These are phyloP conservation scores for Myxozyma geophila DNA, from an alignment of 805 yeast genomes.

Conservation along the genomic window DNA sequence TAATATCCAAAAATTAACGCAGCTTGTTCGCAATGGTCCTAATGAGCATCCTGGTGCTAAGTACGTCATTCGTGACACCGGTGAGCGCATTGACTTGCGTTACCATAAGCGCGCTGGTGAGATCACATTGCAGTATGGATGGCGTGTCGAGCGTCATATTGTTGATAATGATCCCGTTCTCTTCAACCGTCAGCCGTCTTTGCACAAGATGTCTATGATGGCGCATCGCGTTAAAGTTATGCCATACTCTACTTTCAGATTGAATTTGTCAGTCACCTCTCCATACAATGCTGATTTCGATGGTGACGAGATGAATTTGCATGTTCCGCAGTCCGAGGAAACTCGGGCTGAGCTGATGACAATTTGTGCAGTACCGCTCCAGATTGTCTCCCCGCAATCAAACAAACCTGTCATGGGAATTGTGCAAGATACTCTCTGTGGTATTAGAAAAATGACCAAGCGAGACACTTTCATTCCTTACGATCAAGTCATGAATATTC, in stretches of 20 bases:
- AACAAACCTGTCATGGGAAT: constrained; percentile 99
- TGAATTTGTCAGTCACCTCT: constrained; percentile 94
- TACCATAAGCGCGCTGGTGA: constrained; percentile 99
- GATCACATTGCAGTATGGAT: constrained; percentile 94
- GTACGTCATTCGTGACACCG: constrained; percentile 96
- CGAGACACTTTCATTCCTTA: constrained; percentile 87
- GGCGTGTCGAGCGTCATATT: constrained; percentile 98
- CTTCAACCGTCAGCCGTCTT: constrained; percentile 98
- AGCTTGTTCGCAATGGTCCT: constrained; percentile 95
- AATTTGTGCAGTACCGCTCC: constrained; percentile 95
- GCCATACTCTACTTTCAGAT: constrained; percentile 98
- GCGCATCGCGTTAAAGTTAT: constrained; percentile 97
- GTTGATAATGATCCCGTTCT: constrained; percentile 97
- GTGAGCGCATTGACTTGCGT: constrained; percentile 96
- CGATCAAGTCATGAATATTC: constrained; percentile 93
- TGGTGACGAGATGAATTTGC: constrained; percentile 99
- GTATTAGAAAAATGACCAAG: constrained; percentile 91
- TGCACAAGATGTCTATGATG: constrained; percentile 99
- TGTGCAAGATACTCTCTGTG: constrained; percentile 98
- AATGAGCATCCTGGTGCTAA: constrained; percentile 99
- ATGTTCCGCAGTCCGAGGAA: constrained; percentile 98
- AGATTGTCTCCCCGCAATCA: constrained; percentile 97
- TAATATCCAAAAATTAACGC: constrained; percentile 91
- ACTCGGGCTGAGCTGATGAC: constrained; percentile 95
- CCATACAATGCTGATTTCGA: constrained; percentile 99